Base-by-base conservation (phyloP, 257 asterid genomes). In the Capsicum rhomboideum region DNA sequence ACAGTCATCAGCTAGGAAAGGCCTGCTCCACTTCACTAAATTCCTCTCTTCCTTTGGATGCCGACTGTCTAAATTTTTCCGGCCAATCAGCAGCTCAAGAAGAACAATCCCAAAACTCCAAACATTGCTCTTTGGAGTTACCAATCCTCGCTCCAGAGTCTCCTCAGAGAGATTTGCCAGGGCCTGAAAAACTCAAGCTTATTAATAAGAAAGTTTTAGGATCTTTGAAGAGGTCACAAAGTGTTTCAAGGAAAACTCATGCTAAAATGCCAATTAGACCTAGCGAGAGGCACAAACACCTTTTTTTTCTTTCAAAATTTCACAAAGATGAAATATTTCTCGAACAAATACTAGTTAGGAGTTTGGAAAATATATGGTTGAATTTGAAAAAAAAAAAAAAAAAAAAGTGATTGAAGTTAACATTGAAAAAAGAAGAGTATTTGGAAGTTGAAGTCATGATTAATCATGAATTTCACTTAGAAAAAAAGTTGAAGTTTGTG, bases 41-140 rank as follows among this genome's bases (percentile, higher is more conserved):
- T 94, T 95, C 58, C 97, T 88, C 89, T 95, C 99, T 87, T 95
- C 99, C 86, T 91, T 95, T 4, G 95, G 94, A 54, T 90, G 94
- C 77, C 93, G 91, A 83, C 87, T 89, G 69, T 93, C 97, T 4
- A 93, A 94, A 63, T 93, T 93, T 87, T 91, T 95, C 89, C 97
- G 86, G 64, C 99, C 99, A 0, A 98, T 95, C 31, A 95, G 97
- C 93, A 95, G 79, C 89, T 94, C 99, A 37, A 95, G 98, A 82
- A 95, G 97, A 79, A 95, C 88, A 50, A 95, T 91, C 40, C 99
- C 99, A 18, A 92, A 95, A 81, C 99, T 94, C 99, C 99, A 95
- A 11, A 94, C 99, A 64, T 95, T 94, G 88, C 97, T 93, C 92
- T 95, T 95, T 0, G 99, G 99, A 71, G 99, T 95, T 53, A 92